Evolutionary conservation across 768 basidiomycete genomes (phyloP).

Genomic region (Leccinum boreale): DNA sequence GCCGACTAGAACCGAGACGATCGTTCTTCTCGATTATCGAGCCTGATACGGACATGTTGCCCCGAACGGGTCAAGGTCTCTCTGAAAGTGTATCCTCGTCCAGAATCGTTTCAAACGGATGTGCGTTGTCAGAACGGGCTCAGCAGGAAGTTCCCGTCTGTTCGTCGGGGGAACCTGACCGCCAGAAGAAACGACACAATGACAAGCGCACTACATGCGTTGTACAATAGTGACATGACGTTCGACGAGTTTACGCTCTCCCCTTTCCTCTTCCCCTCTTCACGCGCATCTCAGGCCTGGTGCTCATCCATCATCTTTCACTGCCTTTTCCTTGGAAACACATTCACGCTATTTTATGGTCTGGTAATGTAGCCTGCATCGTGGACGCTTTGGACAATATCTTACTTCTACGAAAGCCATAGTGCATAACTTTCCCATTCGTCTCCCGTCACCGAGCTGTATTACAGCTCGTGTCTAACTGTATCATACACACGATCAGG

Average conservation of each 20-base stretch:
- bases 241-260: neutral
- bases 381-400: constrained; percentile 13
- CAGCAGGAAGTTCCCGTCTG: constrained; percentile 10
- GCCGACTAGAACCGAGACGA: constrained; percentile 36
- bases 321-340: neutral
- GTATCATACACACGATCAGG: constrained; percentile 14
- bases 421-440: neutral
- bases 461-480: constrained; percentile 3
- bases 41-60: constrained; percentile 23
- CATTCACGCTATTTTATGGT: constrained; percentile 12
- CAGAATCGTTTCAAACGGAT: constrained; percentile 10
- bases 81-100: constrained; percentile 22
- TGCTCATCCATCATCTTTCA: constrained; percentile 1
- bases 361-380: constrained; percentile 16
- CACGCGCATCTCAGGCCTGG: neutral
- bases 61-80: constrained; percentile 10
- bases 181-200: constrained; percentile 27
- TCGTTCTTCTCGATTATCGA: constrained; percentile 35
- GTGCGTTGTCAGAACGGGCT: constrained; percentile 5
- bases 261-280: neutral
- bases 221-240: constrained; percentile 21
- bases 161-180: constrained; percentile 13
- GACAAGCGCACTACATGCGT: constrained; percentile 26
- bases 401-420: neutral
- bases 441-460: neutral